Evolutionary conservation across 208 protist genomes (phyloP), one percentile per base, ranked within the genome.

Genomic region (Vickermania ingenoplastis): DNA sequence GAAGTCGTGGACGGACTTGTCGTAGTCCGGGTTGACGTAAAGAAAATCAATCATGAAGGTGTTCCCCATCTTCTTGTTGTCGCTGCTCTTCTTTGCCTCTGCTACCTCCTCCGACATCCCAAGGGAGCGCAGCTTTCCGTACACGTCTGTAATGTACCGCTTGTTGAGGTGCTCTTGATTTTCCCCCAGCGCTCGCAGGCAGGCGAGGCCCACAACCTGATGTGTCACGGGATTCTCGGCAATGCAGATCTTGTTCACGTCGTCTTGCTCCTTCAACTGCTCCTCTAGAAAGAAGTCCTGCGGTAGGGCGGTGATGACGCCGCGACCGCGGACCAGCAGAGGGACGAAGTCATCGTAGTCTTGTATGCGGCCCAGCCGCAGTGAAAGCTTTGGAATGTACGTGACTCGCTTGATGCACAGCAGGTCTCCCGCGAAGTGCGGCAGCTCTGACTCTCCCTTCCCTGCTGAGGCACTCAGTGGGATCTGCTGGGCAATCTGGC

Each of bases 291-390:
- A 96, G 59, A 94, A 93, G 30, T 90, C 71, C 0, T 62, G 41
- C 7, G 83, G 83, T 22, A 93, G 53, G 24, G 72, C 63, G 23
- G 87, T 94, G 52, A 93, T 75, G 31, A 94, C 75, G 21, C 86
- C 90, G 2, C 61, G 59, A 22, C 76, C 86, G 4, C 54, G 53
- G 13, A 93, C 60, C 27, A 96, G 73, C 55, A 91, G 67, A 22
- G 76, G 76, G 48, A 94, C 85, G 55, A 88, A 89, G 53, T 91
- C 83, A 57, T 96, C 90, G 68, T 94, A 94, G 64, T 96, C 90
- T 69, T 96, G 85, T 24, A 94, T 66, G 13, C 84, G 71, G 21
- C 90, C 90, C 13, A 70, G 64, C n/a, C 87, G 87, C 17, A 94
- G 61, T 29, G 62, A 52, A 17, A 94, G 72, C 21, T 75, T 66